Evolutionary conservation across 306 rosid genomes (phyloP).

Genomic region (Ammopiptanthus mongolicus): DNA sequence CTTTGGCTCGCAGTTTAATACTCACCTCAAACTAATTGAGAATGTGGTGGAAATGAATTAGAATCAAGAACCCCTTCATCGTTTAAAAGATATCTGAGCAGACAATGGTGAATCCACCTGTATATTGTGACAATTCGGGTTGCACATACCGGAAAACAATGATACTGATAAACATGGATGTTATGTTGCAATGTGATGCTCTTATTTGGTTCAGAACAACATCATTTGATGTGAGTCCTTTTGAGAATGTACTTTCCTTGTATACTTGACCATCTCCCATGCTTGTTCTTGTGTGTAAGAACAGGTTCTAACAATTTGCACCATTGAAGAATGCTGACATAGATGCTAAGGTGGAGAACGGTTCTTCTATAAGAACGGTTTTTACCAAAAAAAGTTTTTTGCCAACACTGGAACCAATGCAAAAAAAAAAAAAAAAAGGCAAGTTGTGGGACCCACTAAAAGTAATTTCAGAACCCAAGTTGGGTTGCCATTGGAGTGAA

Average conservation of each 20-base stretch:
- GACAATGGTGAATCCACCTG: neutral
- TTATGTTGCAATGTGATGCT: conserved; percentile 5
- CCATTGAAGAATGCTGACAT: too few species aligned
- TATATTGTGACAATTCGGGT: neutral
- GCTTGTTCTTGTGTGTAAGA: too few species aligned
- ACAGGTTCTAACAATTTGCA: too few species aligned
- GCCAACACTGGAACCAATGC: too few species aligned
- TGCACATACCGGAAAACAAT: neutral
- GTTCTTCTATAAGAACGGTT: too few species aligned
- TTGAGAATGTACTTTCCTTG: conserved; percentile 11
- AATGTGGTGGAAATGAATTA: neutral
- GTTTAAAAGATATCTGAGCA: neutral
- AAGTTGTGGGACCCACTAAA: too few species aligned
- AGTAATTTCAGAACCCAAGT: too few species aligned
- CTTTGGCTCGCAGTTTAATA: neutral
- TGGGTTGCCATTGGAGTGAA: too few species aligned
- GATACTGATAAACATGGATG: conserved; percentile 13
- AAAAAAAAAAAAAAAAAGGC: too few species aligned
- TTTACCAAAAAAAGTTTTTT: too few species aligned
- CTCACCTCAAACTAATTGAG: neutral
- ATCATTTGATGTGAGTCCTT: neutral
- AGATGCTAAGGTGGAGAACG: too few species aligned
- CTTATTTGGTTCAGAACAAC: neutral
- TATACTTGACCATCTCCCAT: too few species aligned
- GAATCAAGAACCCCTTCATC: neutral